phyloP scores from a whole-genome alignment of 805 yeast species.

The Cyberlindnera nakhonratchasimensis region DNA sequence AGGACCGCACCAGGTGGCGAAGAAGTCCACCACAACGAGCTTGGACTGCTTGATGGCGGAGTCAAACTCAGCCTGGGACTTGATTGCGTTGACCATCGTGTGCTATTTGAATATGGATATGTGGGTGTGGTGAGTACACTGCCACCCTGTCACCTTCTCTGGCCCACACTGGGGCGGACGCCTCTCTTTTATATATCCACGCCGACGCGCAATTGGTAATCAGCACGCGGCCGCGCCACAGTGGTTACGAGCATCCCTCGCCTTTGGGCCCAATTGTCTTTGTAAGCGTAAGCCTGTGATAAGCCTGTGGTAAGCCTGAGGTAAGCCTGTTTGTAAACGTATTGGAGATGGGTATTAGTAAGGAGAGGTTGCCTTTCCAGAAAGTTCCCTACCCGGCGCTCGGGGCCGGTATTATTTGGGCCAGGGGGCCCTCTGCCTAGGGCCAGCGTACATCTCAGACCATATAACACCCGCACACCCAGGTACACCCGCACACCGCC shows the following conservation, averaged over 20 bases:
- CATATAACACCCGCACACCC: background rate
- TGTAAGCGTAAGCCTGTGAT: too few species aligned
- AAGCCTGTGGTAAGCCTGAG: too few species aligned
- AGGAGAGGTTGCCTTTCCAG: too few species aligned
- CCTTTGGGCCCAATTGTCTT: background rate
- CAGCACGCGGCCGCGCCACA: constrained; percentile 1
- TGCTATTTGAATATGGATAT: background rate
- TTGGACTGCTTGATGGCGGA: constrained; percentile 59
- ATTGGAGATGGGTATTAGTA: too few species aligned
- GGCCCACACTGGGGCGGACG: background rate
- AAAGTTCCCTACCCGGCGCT: too few species aligned
- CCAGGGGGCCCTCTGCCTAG: too few species aligned
- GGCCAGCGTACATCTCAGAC: constrained; percentile 4
- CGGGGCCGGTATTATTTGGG: too few species aligned
- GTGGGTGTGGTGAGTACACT: background rate
- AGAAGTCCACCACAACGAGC: constrained; percentile 90
- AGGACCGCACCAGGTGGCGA: constrained; percentile 98
- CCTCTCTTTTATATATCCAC: background rate
- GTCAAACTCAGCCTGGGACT: constrained; percentile 58
- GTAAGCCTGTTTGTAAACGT: too few species aligned
- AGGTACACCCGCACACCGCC: background rate
- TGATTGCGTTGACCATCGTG: constrained; percentile 54
- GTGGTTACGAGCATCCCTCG: background rate
- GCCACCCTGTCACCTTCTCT: too few species aligned
- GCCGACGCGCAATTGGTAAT: constrained; percentile 1